Conservation (phyloP, 495 filamentous ascomycete species). For the Copromyces sp. region DNA sequence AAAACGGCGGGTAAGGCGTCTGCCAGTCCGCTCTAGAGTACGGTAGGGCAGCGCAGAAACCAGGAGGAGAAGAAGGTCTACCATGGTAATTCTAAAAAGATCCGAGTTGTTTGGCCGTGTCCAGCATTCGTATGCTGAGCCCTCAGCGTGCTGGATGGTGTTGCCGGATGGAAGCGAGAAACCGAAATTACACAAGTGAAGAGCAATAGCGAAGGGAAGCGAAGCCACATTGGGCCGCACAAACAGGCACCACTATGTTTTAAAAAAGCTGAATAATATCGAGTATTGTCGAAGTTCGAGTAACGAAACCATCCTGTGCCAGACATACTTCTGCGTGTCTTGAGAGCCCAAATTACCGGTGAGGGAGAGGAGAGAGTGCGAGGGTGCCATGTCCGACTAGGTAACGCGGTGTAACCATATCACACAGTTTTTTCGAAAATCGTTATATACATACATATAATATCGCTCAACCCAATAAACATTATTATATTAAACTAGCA, state of each 20-base stretch:
- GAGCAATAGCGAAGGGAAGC: not conserved
- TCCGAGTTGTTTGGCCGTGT: not conserved
- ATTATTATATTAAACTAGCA: no score
- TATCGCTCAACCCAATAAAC: no score
- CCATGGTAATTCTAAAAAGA: not conserved
- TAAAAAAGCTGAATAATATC: not conserved
- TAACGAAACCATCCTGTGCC: not conserved
- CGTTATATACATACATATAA: no score
- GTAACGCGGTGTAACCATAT: not conserved
- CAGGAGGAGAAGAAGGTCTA: not conserved
- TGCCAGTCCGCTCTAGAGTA: not conserved
- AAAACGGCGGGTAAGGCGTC: not conserved
- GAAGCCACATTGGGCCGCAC: not conserved
- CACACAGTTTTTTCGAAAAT: no score
- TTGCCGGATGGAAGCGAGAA: not conserved
- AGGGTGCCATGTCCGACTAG: not conserved
- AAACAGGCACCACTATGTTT: not conserved
- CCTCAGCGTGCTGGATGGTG: not conserved
- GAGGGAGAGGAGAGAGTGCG: not conserved
- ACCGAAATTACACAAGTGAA: not conserved
- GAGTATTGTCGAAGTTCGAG: not conserved
- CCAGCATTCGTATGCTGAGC: not conserved
- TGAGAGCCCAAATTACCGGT: not conserved
- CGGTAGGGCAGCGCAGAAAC: not conserved
- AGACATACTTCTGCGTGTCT: not conserved